Conservation (phyloP, 2,329 filamentous ascomycete genomes). For the Aspergillus intermedius region DNA sequence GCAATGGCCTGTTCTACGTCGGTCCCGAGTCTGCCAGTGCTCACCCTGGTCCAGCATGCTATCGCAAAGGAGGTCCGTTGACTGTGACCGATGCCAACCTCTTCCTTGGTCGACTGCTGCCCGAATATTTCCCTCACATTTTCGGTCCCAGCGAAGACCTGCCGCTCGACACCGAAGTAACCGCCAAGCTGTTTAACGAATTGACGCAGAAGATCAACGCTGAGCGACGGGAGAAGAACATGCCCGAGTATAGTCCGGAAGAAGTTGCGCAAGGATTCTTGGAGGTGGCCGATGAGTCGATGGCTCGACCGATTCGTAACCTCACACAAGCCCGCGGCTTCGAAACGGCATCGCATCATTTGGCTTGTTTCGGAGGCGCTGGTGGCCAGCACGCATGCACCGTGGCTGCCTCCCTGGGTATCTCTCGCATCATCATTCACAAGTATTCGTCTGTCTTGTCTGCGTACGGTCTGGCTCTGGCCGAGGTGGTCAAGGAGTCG, state of each 20-base stretch:
- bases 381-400: slow-evolving; percentile 37
- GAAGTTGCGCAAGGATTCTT: slow-evolving; percentile 56
- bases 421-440: slow-evolving; percentile 39
- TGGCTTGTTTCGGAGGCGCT: slow-evolving; percentile 27
- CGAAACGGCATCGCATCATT: slow-evolving; percentile 21
- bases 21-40: slow-evolving; percentile 85
- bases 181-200: slow-evolving; percentile 64
- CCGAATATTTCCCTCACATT: slow-evolving; percentile 90
- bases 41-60: slow-evolving; percentile 84
- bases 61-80: slow-evolving; percentile 79
- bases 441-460: slow-evolving; percentile 38
- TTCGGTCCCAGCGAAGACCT: slow-evolving; percentile 82
- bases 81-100: slow-evolving; percentile 94
- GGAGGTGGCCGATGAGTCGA: slow-evolving; percentile 83
- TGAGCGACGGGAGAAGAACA: slow-evolving; percentile 44
- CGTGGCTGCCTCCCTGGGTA: slow-evolving; percentile 38
- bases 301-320: slow-evolving; percentile 51
- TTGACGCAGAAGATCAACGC: slow-evolving; percentile 70
- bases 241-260: slow-evolving; percentile 64
- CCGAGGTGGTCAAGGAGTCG: slow-evolving; percentile 85
- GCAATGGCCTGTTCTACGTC: slow-evolving; percentile 80
- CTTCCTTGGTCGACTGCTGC: slow-evolving; percentile 72
- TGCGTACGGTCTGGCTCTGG: slow-evolving; percentile 46
- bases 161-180: slow-evolving; percentile 66
- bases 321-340: slow-evolving; percentile 11